phyloP scores from a whole-genome alignment of 2,329 filamentous ascomycete species.

The Tolypocladium cylindrosporum region DNA sequence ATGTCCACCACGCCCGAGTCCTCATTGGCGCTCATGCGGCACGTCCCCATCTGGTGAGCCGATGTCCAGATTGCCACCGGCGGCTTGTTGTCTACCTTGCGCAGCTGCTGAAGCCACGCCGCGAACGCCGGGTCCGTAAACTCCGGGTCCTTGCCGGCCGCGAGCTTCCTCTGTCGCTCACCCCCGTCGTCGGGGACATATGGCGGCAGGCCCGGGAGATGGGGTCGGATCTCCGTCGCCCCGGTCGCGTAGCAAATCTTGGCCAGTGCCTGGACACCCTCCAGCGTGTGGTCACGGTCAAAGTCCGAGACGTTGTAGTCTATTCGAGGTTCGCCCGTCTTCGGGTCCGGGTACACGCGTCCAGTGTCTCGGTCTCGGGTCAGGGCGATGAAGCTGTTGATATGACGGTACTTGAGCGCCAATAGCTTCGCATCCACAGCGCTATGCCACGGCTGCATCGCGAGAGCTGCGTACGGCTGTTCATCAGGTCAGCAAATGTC shows the following conservation, averaged over 20 bases:
- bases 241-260: constrained; percentile 72
- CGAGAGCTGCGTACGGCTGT: constrained; percentile 54
- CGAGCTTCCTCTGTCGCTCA: constrained; percentile 10
- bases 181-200: constrained; percentile 37
- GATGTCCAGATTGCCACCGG: constrained; percentile 48
- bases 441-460: constrained; percentile 54
- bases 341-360: constrained; percentile 61
- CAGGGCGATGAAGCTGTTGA: constrained; percentile 63
- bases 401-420: constrained; percentile 56
- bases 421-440: constrained; percentile 65
- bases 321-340: constrained; percentile 53
- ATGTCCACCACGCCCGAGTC: constrained; percentile 48
- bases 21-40: constrained; percentile 53
- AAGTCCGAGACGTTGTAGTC: constrained; percentile 61
- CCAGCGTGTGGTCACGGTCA: constrained; percentile 62
- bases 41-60: constrained; percentile 77
- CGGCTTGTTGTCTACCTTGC: constrained; percentile 36
- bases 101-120: constrained; percentile 46
- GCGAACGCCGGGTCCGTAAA: constrained; percentile 51
- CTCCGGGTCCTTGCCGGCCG: constrained; percentile 24
- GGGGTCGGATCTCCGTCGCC: constrained; percentile 67
- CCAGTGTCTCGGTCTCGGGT: constrained; percentile 69
- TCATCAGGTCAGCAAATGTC: constrained; percentile 7
- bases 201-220: constrained; percentile 49
- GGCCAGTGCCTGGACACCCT: constrained; percentile 60